Base-by-base conservation (phyloP, 495 filamentous ascomycete genomes). In the Aspergillus wentii region DNA sequence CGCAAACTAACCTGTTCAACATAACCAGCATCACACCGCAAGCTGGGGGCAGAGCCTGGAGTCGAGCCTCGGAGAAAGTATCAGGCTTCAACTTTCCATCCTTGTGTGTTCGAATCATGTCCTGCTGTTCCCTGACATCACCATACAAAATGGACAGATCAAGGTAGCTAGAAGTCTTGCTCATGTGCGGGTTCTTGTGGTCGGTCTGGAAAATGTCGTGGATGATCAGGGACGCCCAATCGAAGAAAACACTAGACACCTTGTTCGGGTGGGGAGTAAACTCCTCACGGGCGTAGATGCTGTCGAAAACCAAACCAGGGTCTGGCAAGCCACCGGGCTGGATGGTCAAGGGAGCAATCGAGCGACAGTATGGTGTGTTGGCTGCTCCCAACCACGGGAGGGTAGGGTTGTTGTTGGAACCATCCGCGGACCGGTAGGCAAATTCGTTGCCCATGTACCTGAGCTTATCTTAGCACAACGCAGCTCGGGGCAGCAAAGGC, bases 371-470 rank as follows among this genome's bases (percentile, higher is more conserved):
- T 17, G 74, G 53, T 14, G 73, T 76, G 47, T 74, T 72, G 14
- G 74, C 74, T 38, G 70, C 71, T 33, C 74, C 75, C 30, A 79
- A 50, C 62, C 70, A 69, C 5, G 75, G 75, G 35, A 69, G 66
- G 25, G 71, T 69, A 32, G 74, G 69, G 49, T 77, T 79, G 53
- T 80, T 79, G 49, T 78, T 73, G 0, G 78, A 85, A n/a, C 84
- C 84, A 63, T 88, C 84, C 2, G 82, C 81, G 31, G 70, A 71
- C n/a, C 84, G 73, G 49, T 86, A 88, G 37, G 68, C 55, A 48
- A 72, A 80, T 29, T 82, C 71, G 37, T 82, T 74, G 14, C 83
- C 83, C 49, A 86, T 63, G 46, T 75, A 85, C 28, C 69, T 73
- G 29, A 46, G 18, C 2, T 10, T 8, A 18, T 19, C 16, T 51